Conservation (phyloP, 2,329 filamentous ascomycete genomes). For the Colletotrichum navitas region DNA sequence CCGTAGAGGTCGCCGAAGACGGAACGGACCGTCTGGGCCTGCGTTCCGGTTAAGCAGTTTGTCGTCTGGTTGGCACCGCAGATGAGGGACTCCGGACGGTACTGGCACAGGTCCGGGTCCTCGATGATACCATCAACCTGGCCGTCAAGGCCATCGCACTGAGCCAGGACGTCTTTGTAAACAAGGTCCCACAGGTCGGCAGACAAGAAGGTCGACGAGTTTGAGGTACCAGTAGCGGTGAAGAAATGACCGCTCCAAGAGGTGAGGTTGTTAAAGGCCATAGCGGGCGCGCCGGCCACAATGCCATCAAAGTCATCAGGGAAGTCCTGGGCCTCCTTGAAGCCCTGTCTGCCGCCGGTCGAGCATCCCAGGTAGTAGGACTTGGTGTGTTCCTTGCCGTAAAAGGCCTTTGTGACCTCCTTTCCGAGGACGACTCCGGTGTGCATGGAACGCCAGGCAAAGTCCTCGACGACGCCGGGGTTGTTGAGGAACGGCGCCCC, state of each 20-base stretch:
- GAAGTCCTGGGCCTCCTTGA: conserved; percentile 60
- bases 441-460: conserved; percentile 47
- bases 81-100: conserved; percentile 57
- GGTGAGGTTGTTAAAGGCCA: conserved; percentile 57
- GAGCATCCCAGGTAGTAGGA: conserved; percentile 65
- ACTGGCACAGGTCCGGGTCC: conserved; percentile 45
- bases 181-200: conserved; percentile 46
- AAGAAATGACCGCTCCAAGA: conserved; percentile 47
- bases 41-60: conserved; percentile 43
- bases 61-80: conserved; percentile 47
- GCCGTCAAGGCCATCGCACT: conserved; percentile 47
- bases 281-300: conserved; percentile 53
- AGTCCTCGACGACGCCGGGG: conserved; percentile 54
- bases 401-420: conserved; percentile 61
- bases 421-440: conserved; percentile 58
- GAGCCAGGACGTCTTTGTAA: conserved; percentile 47
- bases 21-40: conserved; percentile 53
- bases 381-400: conserved; percentile 51
- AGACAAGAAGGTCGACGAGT: conserved; percentile 50
- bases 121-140: conserved; percentile 45
- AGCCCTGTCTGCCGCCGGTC: conserved; percentile 64
- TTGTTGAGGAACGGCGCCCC: conserved; percentile 52
- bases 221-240: conserved; percentile 57
- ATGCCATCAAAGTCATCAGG: conserved; percentile 65
- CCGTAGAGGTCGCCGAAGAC: conserved; percentile 50